Evolutionary conservation across 768 basidiomycete genomes (phyloP), one percentile per base, ranked within the genome.

Genomic region (Cantharellus cinnabarinus): DNA sequence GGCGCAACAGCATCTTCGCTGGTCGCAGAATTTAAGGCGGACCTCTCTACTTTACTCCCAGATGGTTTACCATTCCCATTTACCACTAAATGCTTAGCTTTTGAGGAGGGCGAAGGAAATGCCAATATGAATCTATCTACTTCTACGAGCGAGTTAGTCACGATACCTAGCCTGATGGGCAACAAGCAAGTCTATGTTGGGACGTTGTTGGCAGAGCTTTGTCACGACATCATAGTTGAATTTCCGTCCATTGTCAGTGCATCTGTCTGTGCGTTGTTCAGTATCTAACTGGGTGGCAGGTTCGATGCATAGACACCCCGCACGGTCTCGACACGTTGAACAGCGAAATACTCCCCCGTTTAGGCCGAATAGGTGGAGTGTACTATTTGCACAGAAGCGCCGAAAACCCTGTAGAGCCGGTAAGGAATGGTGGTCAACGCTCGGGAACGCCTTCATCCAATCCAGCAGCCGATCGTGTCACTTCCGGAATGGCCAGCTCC

Each of bases 151-250:
- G 65, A 83, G 15, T 68, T 91, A 42, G 78, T 86, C 20, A 75
- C 88, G 37, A 85, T 95, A 55, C 91, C 90, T 2, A 79, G 77
- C 62, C 77, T 81, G 64, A 87, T 90, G 79, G 85, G 85, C 3
- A 89, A 93, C 65, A 87, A 89, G 68, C 84, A 80, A 64, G 70
- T 89, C 39, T 91, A 93, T 67, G 76, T 98, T 58, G 87, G 88
- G 39, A 89, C 89, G 15, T 71, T 97, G 48, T 70, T 99, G 59
- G 89, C 89, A 15, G 89, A 90, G 66, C 70, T 95, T 20, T 91
- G 89, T 64, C 89, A 90, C 41, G 81, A 84, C 62, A 79, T 97
- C 55, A 73, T 99, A 34, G 79, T 79, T 29, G 89, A 89, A 68
- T 84, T 98, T 64, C 85, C 89, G 42, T 77, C 79, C 42, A 68